Evolutionary conservation across 1,284 basidiomycete genomes (phyloP), one percentile per base, ranked within the genome.

Genomic region (Hymenochaete sp.): DNA sequence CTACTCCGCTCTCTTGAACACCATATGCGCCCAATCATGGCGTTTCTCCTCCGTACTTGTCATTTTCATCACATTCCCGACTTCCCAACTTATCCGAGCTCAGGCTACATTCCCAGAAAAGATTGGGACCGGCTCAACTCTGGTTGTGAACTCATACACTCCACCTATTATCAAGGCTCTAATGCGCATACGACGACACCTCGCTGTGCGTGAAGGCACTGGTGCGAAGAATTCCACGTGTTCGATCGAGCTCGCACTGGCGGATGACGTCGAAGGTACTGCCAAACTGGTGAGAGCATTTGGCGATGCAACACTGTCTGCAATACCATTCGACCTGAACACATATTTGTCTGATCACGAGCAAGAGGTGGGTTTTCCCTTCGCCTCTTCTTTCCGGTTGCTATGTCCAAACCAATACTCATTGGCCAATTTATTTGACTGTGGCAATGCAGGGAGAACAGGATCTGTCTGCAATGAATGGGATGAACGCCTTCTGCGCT

Each of bases 401-500:
- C 9, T 31, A 31, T 31, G 10, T 31, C 28, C 14, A 14, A 31
- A 31, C 14, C 28, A 31, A 31, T 31, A 31, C 9, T 31, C 28
- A 31, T 10, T 31, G n/a, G 14, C 28, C 14, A 31, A 31, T 31
- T 10, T n/a, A 35, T 35, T 16, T 6, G 13, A 35, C 32, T 31
- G 28, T 10, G n/a, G 14, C 25, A 18, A 8, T 5, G 3, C 28
- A 83, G 73, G 76, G 75, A 33, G 80, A 85, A 53, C 56, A 57
- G 10, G 68, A 73, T 52, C 60, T 86, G 33, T 67, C 72, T 0
- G 57, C 57, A 4, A 62, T 73, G 3, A 61, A 67, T 11, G 76
- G 79, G 13, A 77, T 85, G 73, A 86, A 86, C 52, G 60, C 63
- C 2, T 84, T 83, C 56, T 73, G 75, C 1, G 75, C 83, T 6